A percentile compares a stretch with the other conserved stretches of the same genome.
phyloP scores from a whole-genome alignment of 345 rosid genomes.

The Conringia planisiliqua region DNA sequence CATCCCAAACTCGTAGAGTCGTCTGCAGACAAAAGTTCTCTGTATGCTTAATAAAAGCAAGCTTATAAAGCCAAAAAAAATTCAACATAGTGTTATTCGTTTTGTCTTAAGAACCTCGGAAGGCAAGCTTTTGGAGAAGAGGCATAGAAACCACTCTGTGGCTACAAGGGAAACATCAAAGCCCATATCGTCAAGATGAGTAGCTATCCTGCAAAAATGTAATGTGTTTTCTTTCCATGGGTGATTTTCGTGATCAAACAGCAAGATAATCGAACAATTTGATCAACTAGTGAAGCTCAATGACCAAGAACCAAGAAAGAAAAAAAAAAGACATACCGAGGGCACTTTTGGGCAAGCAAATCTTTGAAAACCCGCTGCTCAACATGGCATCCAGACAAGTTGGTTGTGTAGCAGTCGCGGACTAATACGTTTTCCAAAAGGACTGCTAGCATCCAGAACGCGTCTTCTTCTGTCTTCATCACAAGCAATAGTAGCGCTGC shows the following conservation, averaged over 20 bases:
- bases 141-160: constrained; percentile 99
- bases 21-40: constrained; percentile 50
- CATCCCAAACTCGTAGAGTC: constrained; percentile 96
- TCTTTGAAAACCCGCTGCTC: constrained; percentile 98
- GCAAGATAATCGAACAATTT: background rate
- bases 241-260: background rate
- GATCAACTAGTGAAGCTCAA: background rate
- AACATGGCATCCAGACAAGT: constrained; percentile 96
- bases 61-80: background rate
- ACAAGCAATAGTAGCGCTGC: constrained; percentile 92
- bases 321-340: constrained; percentile 46
- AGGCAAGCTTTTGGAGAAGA: constrained; percentile 97
- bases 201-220: constrained; percentile 60
- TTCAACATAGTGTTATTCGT: background rate
- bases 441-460: constrained; percentile 98
- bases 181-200: constrained; percentile 84
- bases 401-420: constrained; percentile 89
- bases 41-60: background rate
- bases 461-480: constrained; percentile 99
- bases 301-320: background rate
- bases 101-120: constrained; percentile 63
- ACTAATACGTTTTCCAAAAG: constrained; percentile 93
- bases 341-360: constrained; percentile 78
- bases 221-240: background rate
- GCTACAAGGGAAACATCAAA: constrained; percentile 99